Evolutionary conservation across 2,329 filamentous ascomycete species (phyloP).

Genomic region (Escovopsis weberi): DNA sequence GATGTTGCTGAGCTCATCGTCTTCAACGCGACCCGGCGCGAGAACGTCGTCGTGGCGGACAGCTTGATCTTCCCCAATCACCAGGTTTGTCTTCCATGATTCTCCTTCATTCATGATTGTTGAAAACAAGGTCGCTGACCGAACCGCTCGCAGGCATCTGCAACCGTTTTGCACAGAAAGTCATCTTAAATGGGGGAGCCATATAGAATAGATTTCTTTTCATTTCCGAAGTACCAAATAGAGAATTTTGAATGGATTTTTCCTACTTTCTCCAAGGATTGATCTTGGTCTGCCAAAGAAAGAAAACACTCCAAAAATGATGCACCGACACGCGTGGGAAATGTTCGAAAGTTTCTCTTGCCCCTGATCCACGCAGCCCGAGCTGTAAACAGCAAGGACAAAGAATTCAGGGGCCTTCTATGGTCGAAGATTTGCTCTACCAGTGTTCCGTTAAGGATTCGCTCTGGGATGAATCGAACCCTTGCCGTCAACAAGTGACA

Average conservation of each 20-base stretch:
- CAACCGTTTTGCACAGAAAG: constrained; percentile 18
- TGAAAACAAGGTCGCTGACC: neutral
- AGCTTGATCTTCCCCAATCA: constrained; percentile 78
- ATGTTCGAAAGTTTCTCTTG: constrained; percentile 30
- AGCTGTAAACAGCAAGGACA: constrained; percentile 11
- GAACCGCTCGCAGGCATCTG: constrained; percentile 14
- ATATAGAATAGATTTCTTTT: neutral
- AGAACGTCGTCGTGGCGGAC: constrained; percentile 86
- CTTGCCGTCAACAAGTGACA: constrained; percentile 59
- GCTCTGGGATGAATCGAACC: constrained; percentile 52
- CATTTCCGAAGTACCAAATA: too few species aligned
- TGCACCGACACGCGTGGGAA: too few species aligned
- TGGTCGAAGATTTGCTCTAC: constrained; percentile 37
- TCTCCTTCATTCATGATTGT: neutral
- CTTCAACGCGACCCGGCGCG: constrained; percentile 66
- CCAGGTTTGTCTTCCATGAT: constrained; percentile 41
- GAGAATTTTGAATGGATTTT: too few species aligned
- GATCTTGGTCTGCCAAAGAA: neutral
- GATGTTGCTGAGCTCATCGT: constrained; percentile 88
- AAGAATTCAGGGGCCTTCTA: constrained; percentile 23
- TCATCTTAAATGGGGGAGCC: neutral
- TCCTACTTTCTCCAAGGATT: too few species aligned
- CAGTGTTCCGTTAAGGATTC: constrained; percentile 74
- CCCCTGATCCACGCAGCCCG: constrained; percentile 20
- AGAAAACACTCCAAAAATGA: neutral